Percentiles rank a stretch among this genome's conserved stretches.
phyloP scores from a whole-genome alignment of 2,329 filamentous ascomycete genomes.

The Thermothelomyces thermophilus region DNA sequence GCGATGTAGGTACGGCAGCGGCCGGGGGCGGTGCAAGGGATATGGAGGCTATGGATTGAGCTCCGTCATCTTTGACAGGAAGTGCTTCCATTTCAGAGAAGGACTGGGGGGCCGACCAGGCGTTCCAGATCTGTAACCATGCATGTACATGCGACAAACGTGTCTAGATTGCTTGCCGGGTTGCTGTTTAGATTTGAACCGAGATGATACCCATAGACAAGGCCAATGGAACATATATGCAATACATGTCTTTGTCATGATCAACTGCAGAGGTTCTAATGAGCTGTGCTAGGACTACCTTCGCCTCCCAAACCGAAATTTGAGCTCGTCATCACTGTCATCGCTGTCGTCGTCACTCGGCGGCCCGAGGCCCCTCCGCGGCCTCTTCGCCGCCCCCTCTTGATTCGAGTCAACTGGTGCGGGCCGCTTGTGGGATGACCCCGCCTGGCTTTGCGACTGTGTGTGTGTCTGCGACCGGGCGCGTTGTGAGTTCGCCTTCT shows the following conservation, averaged over 20 bases:
- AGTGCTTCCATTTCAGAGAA: not conserved
- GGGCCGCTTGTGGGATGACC: constrained; percentile 25
- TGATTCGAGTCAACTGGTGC: constrained; percentile 30
- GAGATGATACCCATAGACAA: constrained; percentile 19
- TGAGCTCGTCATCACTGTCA: constrained; percentile 50
- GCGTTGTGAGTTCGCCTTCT: constrained; percentile 24
- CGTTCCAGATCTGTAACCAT: not conserved
- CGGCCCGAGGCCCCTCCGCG: constrained; percentile 24
- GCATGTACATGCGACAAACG: not conserved
- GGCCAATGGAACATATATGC: not conserved
- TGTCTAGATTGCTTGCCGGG: not conserved
- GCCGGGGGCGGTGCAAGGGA: constrained; percentile 45
- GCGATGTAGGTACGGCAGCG: constrained; percentile 20
- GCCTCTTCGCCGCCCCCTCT: constrained; percentile 33
- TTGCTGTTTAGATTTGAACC: not conserved
- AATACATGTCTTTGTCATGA: not conserved
- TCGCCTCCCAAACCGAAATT: constrained; percentile 50
- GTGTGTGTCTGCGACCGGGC: constrained; percentile 24
- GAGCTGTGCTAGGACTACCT: constrained; percentile 31
- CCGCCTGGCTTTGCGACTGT: constrained; percentile 23
- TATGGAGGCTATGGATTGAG: constrained; percentile 43
- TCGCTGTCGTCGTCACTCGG: constrained; percentile 15
- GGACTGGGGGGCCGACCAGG: constrained; percentile 1
- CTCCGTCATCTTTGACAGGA: not conserved
- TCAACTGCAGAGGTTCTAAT: not conserved